These are phyloP conservation scores for Stemphylium vesicarium DNA, from an alignment of 2,329 filamentous ascomycete genomes.

Conservation along the genomic window DNA sequence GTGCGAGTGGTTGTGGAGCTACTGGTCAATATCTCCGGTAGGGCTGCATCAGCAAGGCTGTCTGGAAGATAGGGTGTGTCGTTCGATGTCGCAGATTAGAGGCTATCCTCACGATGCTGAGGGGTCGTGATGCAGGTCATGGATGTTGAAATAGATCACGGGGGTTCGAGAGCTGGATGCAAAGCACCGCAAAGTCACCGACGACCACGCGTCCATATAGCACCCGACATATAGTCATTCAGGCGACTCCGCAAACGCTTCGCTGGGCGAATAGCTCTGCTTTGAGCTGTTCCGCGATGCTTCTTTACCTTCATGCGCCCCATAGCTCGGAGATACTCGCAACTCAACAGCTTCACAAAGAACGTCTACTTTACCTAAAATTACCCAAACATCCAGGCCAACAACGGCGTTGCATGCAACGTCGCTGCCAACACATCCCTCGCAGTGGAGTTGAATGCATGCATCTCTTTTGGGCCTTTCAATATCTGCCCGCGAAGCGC, in stretches of 20 bases:
- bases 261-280: neutral
- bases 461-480: neutral
- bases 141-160: slow-evolving; percentile 3
- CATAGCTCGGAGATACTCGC: neutral
- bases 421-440: neutral
- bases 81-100: slow-evolving; percentile 4
- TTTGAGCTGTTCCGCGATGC: neutral
- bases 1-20: neutral
- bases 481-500: neutral
- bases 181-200: slow-evolving; percentile 7
- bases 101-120: neutral
- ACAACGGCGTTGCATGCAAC: neutral
- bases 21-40: slow-evolving; percentile 12
- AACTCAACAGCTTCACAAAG: neutral
- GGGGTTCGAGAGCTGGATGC: slow-evolving; percentile 3
- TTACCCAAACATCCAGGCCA: neutral
- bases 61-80: neutral
- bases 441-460: neutral
- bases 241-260: neutral
- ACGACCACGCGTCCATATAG: slow-evolving; percentile 14
- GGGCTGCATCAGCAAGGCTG: slow-evolving; percentile 8
- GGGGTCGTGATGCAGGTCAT: slow-evolving; percentile 7
- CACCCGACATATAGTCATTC: slow-evolving; percentile 1
- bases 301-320: neutral
- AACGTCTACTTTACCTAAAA: neutral